Conservation (phyloP, 2,329 filamentous ascomycete genomes). For the Pseudogymnoascus sp. region DNA sequence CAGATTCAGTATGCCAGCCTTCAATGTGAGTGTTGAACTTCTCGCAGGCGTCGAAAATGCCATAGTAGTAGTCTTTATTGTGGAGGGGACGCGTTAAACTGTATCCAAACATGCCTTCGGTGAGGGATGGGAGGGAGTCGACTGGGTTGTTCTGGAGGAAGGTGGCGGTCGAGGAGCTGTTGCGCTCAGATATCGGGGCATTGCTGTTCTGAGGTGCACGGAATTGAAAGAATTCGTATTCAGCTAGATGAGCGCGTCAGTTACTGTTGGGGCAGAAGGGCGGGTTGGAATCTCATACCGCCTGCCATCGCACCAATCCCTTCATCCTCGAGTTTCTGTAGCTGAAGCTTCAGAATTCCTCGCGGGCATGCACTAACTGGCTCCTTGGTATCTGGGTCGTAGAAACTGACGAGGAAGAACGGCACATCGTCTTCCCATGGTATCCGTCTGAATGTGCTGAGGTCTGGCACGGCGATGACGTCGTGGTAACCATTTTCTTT, state of each 20-base stretch:
- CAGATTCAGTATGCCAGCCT: slow-evolving; percentile 93
- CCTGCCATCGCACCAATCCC: slow-evolving; percentile 85
- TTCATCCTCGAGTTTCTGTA: slow-evolving; percentile 58
- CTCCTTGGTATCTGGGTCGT: slow-evolving; percentile 67
- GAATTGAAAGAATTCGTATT: slow-evolving; percentile 95
- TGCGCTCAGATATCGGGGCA: slow-evolving; percentile 44
- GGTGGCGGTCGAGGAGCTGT: slow-evolving; percentile 61
- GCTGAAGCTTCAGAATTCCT: slow-evolving; percentile 61
- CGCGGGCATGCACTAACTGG: slow-evolving; percentile 73
- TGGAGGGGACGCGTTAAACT: slow-evolving; percentile 79
- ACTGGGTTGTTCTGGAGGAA: slow-evolving; percentile 70
- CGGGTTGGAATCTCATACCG: slow-evolving; percentile 47
- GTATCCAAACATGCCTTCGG: slow-evolving; percentile 95
- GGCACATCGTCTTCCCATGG: slow-evolving; percentile 86
- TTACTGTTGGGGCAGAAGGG: slow-evolving; percentile 8
- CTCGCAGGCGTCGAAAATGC: slow-evolving; percentile 72
- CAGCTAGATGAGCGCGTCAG: slow-evolving; percentile 48
- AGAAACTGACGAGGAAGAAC: slow-evolving; percentile 78
- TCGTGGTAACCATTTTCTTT: slow-evolving; percentile 86
- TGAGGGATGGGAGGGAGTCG: slow-evolving; percentile 67
- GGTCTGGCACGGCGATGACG: slow-evolving; percentile 72
- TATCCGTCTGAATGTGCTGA: slow-evolving; percentile 71
- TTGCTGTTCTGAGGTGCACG: slow-evolving; percentile 50
- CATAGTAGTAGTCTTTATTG: slow-evolving; percentile 89
- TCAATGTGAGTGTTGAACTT: slow-evolving; percentile 77